Conservation (phyloP, 2,329 filamentous ascomycete species). For the Rhexocercosporidium sp. region DNA sequence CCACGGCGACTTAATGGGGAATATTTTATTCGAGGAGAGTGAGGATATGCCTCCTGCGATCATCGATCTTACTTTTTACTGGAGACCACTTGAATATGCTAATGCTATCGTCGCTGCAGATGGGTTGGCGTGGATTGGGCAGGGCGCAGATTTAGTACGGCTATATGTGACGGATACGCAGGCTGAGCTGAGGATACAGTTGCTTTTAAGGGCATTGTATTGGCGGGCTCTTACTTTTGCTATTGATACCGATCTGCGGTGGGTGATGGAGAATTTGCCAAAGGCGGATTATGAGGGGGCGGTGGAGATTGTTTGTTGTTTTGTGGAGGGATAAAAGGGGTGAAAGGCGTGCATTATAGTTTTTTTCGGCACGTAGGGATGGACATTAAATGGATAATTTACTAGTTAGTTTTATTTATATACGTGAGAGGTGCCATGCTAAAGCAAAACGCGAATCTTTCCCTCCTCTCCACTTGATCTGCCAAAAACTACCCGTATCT, state of each 20-base stretch:
- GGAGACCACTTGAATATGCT: conserved; percentile 5
- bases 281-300: background rate
- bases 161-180: background rate
- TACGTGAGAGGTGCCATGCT: too few species aligned
- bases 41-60: background rate
- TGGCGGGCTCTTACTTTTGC: background rate
- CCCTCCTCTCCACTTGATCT: too few species aligned
- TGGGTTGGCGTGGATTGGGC: background rate
- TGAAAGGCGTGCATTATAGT: background rate
- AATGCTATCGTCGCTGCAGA: conserved; percentile 1
- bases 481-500: too few species aligned
- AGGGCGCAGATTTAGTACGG: background rate
- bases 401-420: too few species aligned
- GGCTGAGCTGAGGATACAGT: conserved; percentile 1
- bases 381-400: too few species aligned
- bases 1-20: background rate
- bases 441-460: too few species aligned
- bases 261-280: background rate
- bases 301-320: conserved; percentile 4
- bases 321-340: background rate
- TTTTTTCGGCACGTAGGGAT: too few species aligned
- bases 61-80: conserved; percentile 5
- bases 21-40: conserved; percentile 1
- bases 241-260: background rate
- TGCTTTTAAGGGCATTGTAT: conserved; percentile 1